These are phyloP conservation scores for Aurifilum marmelostoma DNA, from an alignment of 2,329 filamentous ascomycete species.

Conservation along the genomic window DNA sequence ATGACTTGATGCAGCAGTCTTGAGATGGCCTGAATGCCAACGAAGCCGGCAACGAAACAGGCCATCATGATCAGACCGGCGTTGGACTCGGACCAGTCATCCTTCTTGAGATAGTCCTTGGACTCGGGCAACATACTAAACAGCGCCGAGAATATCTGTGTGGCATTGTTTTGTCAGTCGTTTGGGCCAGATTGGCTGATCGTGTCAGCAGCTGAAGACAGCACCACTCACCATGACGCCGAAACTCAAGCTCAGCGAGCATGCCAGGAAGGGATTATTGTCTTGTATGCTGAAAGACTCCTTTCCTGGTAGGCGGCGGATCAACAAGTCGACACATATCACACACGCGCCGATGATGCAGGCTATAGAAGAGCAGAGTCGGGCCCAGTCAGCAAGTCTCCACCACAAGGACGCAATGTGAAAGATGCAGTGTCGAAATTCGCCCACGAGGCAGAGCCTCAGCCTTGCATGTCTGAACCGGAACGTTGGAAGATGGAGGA, in stretches of 20 bases:
- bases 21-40: slow-evolving; percentile 76
- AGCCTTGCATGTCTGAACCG: slow-evolving; percentile 2
- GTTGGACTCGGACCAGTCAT: slow-evolving; percentile 65
- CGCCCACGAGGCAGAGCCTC: slow-evolving; percentile 5
- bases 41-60: slow-evolving; percentile 71
- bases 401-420: not conserved
- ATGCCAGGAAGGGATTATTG: slow-evolving; percentile 84
- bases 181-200: no score
- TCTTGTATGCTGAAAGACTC: slow-evolving; percentile 84
- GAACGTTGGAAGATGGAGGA: slow-evolving; percentile 1
- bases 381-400: slow-evolving; percentile 15
- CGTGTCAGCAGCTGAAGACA: not conserved
- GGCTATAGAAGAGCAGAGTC: slow-evolving; percentile 44
- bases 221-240: slow-evolving; percentile 80
- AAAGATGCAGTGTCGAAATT: not conserved
- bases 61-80: slow-evolving; percentile 72
- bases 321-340: slow-evolving; percentile 81
- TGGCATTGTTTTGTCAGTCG: slow-evolving; percentile 9
- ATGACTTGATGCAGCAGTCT: slow-evolving; percentile 73
- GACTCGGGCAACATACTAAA: slow-evolving; percentile 93
- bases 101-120: slow-evolving; percentile 73
- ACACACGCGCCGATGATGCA: slow-evolving; percentile 78
- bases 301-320: slow-evolving; percentile 73
- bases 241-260: slow-evolving; percentile 88
- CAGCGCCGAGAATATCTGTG: slow-evolving; percentile 84